These are phyloP conservation scores for Sphaceloma murrayae DNA, from an alignment of 2,329 filamentous ascomycete genomes.

Conservation along the genomic window DNA sequence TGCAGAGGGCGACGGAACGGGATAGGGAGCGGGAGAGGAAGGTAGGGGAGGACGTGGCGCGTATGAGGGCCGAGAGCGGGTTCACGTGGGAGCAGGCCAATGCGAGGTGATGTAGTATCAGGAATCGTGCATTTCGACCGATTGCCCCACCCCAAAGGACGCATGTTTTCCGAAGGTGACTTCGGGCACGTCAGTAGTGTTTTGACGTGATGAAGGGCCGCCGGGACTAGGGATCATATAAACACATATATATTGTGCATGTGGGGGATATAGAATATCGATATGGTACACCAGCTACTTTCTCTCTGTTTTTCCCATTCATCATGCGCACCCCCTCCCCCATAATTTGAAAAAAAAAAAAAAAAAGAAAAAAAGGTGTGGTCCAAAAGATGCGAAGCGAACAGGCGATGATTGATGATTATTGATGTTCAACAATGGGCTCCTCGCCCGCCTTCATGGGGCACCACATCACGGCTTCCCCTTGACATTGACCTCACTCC, in stretches of 20 bases:
- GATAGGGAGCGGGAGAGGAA: conserved; percentile 10
- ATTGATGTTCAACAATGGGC: too few relatives aligned
- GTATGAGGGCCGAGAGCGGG: conserved; percentile 3
- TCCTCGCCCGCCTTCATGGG: not conserved
- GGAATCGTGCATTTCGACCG: too few relatives aligned
- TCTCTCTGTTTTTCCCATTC: too few relatives aligned
- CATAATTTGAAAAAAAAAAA: too few relatives aligned
- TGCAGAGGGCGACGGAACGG: conserved; percentile 7
- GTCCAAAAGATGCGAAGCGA: not conserved
- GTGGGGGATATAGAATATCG: not conserved
- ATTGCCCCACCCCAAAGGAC: too few relatives aligned
- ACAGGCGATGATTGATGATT: too few relatives aligned
- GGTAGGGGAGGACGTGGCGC: conserved; percentile 3
- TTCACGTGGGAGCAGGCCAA: not conserved
- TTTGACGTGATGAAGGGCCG: not conserved
- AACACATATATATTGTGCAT: not conserved
- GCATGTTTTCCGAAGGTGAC: too few relatives aligned
- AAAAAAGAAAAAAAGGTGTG: not conserved
- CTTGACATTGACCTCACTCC: not conserved
- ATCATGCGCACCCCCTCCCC: not conserved
- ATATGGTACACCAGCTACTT: not conserved
- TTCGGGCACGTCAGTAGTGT: too few relatives aligned
- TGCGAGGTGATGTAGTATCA: too few relatives aligned
- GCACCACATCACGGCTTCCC: not conserved
- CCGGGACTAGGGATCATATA: too few relatives aligned